Percentiles rank a stretch among this genome's conserved stretches.
Evolutionary conservation across 305 asterid genomes (phyloP).

Genomic region (Euphrasia arctica): DNA sequence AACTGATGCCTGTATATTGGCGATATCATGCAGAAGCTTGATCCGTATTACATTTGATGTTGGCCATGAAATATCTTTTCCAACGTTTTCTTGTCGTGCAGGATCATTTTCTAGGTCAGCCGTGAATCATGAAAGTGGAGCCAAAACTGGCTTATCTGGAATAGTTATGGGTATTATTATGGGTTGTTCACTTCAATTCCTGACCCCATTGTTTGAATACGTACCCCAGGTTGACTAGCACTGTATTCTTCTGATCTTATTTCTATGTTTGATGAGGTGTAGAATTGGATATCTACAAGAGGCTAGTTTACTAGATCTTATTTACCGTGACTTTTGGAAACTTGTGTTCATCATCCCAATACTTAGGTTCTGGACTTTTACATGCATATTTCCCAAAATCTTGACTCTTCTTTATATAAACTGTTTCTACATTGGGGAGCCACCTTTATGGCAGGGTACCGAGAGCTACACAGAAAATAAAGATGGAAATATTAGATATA

Average conservation of each 20-base stretch:
- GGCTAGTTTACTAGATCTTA: conserved; percentile 19
- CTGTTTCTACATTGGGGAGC: conserved; percentile 7
- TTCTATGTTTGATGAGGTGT: conserved; percentile 12
- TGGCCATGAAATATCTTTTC: conserved; percentile 28
- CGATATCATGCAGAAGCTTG: conserved; percentile 16
- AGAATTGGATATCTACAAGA: conserved; percentile 10
- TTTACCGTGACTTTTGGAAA: conserved; percentile 22
- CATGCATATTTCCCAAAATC: conserved; percentile 12
- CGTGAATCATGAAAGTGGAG: conserved; percentile 99
- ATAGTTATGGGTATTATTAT: conserved; percentile 90
- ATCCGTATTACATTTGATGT: conserved; percentile 17
- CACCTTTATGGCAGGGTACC: conserved; percentile 22
- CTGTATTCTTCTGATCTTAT: conserved; percentile 20
- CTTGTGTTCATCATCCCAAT: conserved; percentile 11
- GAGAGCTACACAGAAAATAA: conserved; percentile 5
- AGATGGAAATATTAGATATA: conserved; percentile 21
- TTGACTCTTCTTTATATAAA: conserved; percentile 9
- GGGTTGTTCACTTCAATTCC: conserved; percentile 91
- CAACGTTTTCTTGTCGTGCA: conserved; percentile 33
- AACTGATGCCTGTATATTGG: conserved; percentile 7
- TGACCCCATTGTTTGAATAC: conserved; percentile 89
- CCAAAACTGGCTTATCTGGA: conserved; percentile 97
- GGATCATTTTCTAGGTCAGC: conserved; percentile 99
- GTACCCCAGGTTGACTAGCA: conserved; percentile 82
- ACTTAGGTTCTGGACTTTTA: conserved; percentile 14